Conservation (phyloP, 2,329 filamentous ascomycete species). For the Xylaria sp. region DNA sequence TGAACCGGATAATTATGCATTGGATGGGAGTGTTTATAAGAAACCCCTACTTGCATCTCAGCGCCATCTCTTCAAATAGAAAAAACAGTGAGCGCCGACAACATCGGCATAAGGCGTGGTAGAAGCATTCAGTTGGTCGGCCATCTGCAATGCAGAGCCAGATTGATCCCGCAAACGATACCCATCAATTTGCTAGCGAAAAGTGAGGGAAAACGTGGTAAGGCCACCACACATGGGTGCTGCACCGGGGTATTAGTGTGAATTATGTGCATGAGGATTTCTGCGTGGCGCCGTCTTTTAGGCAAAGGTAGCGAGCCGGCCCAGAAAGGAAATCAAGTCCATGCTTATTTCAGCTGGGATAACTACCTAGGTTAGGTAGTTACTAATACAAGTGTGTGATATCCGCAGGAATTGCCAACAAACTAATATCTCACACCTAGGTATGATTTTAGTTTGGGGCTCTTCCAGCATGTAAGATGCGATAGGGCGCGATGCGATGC, state of each 20-base stretch:
- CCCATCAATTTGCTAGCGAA: background rate
- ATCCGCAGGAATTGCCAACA: background rate
- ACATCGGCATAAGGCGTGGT: background rate
- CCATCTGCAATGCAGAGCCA: constrained; percentile 14
- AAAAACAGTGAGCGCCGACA: background rate
- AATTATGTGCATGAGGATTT: constrained; percentile 11
- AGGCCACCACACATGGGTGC: background rate
- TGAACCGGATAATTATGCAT: background rate
- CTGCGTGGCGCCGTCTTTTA: constrained; percentile 6
- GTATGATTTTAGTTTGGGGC: constrained; percentile 9
- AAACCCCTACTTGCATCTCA: background rate
- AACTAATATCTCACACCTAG: constrained; percentile 21
- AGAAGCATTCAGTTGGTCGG: background rate
- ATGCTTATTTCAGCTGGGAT: constrained; percentile 7
- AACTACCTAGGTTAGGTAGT: too few relatives aligned
- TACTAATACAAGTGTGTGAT: too few relatives aligned
- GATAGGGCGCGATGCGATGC: constrained; percentile 5
- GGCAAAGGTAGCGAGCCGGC: constrained; percentile 3
- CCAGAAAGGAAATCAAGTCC: constrained; percentile 6
- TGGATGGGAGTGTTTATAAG: background rate
- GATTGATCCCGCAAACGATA: constrained; percentile 25
- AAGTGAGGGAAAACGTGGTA: constrained; percentile 23
- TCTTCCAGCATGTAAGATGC: constrained; percentile 3
- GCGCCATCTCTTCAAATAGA: background rate
- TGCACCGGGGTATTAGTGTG: constrained; percentile 11